Evolutionary conservation across 768 basidiomycete genomes (phyloP).

Genomic region (Lactarius trivialis): DNA sequence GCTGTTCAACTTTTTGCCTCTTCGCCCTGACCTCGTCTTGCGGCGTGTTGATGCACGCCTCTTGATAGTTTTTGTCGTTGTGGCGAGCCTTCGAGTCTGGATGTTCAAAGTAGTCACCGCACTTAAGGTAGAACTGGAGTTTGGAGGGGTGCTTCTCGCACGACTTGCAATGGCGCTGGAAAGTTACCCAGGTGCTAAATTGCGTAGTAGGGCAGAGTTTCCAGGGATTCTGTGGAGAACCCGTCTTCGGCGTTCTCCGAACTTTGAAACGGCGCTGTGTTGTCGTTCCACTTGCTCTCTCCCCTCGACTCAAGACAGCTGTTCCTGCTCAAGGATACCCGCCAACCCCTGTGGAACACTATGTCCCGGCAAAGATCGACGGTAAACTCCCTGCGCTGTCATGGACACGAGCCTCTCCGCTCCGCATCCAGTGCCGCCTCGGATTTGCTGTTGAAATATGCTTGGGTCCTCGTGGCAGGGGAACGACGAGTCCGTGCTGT

Average conservation of each 20-base stretch:
- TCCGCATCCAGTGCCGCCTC: background rate
- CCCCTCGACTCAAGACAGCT: too few species aligned
- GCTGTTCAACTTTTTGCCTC: background rate
- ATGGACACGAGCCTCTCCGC: background rate
- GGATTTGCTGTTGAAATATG: background rate
- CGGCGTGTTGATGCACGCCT: background rate
- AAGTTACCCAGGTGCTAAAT: background rate
- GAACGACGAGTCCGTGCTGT: background rate
- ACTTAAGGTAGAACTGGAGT: background rate
- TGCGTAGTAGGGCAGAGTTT: background rate
- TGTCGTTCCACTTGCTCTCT: background rate
- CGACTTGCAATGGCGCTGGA: background rate
- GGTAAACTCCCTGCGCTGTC: too few species aligned
- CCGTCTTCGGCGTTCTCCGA: background rate
- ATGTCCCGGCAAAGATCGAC: too few species aligned
- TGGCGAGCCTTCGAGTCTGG: background rate
- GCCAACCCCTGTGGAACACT: too few species aligned
- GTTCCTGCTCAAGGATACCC: too few species aligned
- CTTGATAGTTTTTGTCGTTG: background rate
- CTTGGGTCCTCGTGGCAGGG: background rate
- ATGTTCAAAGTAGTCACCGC: background rate
- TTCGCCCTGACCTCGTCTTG: background rate
- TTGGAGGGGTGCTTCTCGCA: too few species aligned
- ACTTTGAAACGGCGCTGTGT: background rate
- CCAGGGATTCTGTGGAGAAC: background rate